Evolutionary conservation across 148 eudicot genomes (phyloP).

Genomic region (Rhododendron simsii): DNA sequence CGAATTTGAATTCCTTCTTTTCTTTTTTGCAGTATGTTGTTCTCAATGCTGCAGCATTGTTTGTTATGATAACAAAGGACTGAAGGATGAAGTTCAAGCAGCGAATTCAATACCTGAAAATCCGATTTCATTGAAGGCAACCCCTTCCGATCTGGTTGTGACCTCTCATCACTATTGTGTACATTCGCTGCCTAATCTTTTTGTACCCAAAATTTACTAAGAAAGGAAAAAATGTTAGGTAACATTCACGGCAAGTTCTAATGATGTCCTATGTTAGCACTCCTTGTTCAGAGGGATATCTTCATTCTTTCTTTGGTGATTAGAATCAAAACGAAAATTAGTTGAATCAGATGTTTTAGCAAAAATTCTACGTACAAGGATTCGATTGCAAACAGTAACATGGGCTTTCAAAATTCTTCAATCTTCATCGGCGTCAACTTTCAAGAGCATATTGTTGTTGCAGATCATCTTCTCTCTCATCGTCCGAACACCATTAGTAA

Average conservation of each 20-base stretch:
- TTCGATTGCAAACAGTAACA: background rate
- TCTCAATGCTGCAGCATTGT: constrained; percentile 50
- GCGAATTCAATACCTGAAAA: background rate
- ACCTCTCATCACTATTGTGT: background rate
- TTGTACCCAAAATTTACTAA: background rate
- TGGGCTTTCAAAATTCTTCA: background rate
- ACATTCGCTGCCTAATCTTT: background rate
- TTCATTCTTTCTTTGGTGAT: background rate
- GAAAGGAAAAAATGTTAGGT: background rate
- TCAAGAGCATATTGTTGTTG: no score
- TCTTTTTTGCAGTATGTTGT: constrained; percentile 46
- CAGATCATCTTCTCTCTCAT: no score
- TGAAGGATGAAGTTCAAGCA: constrained; percentile 15
- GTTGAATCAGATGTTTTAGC: background rate
- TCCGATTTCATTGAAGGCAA: background rate
- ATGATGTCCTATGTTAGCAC: background rate
- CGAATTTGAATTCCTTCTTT: background rate
- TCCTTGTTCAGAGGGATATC: background rate
- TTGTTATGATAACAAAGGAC: constrained; percentile 52
- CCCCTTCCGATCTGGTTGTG: background rate
- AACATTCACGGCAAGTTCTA: background rate
- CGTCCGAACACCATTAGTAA: no score
- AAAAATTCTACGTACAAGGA: background rate
- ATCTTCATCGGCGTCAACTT: background rate
- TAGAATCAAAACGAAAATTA: background rate